A percentile compares a stretch with the other conserved stretches of the same genome.
Conservation (phyloP, 208 protist genomes). For the Leishmania tarentolae region DNA sequence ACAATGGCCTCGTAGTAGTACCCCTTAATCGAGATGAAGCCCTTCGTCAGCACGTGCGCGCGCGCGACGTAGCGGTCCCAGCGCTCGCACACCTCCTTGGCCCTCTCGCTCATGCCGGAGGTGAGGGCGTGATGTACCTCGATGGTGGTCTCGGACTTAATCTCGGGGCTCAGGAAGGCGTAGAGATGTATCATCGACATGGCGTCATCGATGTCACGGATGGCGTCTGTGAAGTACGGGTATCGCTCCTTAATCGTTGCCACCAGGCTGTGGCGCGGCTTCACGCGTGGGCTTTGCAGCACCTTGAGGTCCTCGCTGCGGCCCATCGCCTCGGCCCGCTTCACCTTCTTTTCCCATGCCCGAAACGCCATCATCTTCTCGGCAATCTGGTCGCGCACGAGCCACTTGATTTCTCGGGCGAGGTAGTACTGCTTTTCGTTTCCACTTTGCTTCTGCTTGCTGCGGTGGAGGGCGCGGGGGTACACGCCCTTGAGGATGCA, state of each 20-base stretch:
- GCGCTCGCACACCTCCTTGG: constrained; percentile 60
- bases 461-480: constrained; percentile 96
- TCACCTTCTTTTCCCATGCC: constrained; percentile 93
- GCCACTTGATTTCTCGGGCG: constrained; percentile 97
- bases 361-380: constrained; percentile 95
- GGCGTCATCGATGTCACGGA: constrained; percentile 97
- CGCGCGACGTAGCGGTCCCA: constrained; percentile 90
- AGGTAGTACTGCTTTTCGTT: constrained; percentile 98
- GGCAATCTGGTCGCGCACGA: constrained; percentile 96
- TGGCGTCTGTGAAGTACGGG: constrained; percentile 97
- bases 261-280: constrained; percentile 93
- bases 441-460: constrained; percentile 94
- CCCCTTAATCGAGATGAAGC: constrained; percentile 98
- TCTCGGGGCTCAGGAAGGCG: constrained; percentile 86
- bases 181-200: constrained; percentile 97
- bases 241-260: constrained; percentile 97
- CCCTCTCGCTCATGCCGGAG: constrained; percentile 76
- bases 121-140: constrained; percentile 81
- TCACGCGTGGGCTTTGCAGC: constrained; percentile 57
- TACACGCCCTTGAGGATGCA: constrained; percentile 99
- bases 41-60: constrained; percentile 89
- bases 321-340: constrained; percentile 87
- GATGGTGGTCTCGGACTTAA: constrained; percentile 73
- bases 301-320: constrained; percentile 67
- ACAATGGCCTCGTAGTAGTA: constrained; percentile 99